Evolutionary conservation across 2,329 filamentous ascomycete species (phyloP).

Genomic region (Colletotrichum brevisporum): DNA sequence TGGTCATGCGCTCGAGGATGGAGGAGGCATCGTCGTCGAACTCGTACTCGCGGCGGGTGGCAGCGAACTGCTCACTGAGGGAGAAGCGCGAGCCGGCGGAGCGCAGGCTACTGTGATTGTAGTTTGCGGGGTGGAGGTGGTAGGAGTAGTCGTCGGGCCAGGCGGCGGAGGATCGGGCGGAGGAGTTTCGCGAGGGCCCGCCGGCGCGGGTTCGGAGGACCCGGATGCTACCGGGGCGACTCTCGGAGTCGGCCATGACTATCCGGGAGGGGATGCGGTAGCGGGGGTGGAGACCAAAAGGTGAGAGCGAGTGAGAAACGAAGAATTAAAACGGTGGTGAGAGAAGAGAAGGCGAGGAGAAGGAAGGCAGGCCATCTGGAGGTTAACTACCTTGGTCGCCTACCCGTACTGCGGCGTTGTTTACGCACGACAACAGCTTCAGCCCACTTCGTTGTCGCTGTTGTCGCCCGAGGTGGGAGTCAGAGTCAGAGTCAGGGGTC

Average conservation of each 20-base stretch:
- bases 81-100: slow-evolving; percentile 61
- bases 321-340: background rate
- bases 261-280: background rate
- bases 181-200: slow-evolving; percentile 43
- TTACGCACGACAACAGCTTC: slow-evolving; percentile 13
- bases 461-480: slow-evolving; percentile 5
- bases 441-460: slow-evolving; percentile 1
- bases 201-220: slow-evolving; percentile 44
- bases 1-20: slow-evolving; percentile 53
- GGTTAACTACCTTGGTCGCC: slow-evolving; percentile 28
- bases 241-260: slow-evolving; percentile 46
- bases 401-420: slow-evolving; percentile 6
- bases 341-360: background rate
- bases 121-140: slow-evolving; percentile 33
- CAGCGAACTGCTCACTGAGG: slow-evolving; percentile 62
- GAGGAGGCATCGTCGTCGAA: slow-evolving; percentile 64
- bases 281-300: background rate
- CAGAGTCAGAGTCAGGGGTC: slow-evolving; percentile 18
- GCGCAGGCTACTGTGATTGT: slow-evolving; percentile 46
- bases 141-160: slow-evolving; percentile 39
- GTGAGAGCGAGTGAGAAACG: slow-evolving; percentile 8
- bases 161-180: slow-evolving; percentile 45
- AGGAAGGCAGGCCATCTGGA: background rate
- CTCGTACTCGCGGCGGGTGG: slow-evolving; percentile 61
- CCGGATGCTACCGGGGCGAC: slow-evolving; percentile 48